These are phyloP conservation scores for Petunia axillaris DNA, from an alignment of 257 asterid genomes.

Conservation along the genomic window DNA sequence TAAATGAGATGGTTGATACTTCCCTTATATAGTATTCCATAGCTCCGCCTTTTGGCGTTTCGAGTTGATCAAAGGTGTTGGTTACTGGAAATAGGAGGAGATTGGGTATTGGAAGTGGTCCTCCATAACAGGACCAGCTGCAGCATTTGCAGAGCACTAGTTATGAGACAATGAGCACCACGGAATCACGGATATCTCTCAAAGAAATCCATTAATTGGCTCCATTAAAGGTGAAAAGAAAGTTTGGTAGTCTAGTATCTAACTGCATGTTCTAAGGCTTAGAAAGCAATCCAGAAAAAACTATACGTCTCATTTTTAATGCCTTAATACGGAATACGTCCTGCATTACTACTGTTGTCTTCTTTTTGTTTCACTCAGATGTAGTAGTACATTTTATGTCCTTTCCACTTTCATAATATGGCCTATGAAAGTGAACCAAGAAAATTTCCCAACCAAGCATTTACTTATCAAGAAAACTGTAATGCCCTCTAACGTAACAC, in stretches of 20 bases:
- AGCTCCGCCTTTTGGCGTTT: too few relatives aligned
- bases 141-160: neutral
- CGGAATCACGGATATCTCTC: neutral
- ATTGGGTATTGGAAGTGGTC: neutral
- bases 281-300: constrained; percentile 30
- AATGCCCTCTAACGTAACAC: neutral
- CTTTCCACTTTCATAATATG: neutral
- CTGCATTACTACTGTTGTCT: constrained; percentile 21
- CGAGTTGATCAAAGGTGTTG: too few relatives aligned
- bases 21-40: too few relatives aligned
- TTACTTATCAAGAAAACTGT: neutral
- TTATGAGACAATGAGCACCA: neutral
- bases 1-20: too few relatives aligned
- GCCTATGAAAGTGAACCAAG: neutral
- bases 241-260: constrained; percentile 22
- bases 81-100: neutral
- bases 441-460: neutral
- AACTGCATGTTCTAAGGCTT: constrained; percentile 74
- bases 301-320: neutral
- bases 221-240: neutral
- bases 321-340: neutral
- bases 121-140: neutral
- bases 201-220: neutral
- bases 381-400: neutral
- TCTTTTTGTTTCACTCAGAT: constrained; percentile 33